These are phyloP conservation scores for Iris macrosiphon DNA, from an alignment of 106 monocot species.

Conservation along the genomic window DNA sequence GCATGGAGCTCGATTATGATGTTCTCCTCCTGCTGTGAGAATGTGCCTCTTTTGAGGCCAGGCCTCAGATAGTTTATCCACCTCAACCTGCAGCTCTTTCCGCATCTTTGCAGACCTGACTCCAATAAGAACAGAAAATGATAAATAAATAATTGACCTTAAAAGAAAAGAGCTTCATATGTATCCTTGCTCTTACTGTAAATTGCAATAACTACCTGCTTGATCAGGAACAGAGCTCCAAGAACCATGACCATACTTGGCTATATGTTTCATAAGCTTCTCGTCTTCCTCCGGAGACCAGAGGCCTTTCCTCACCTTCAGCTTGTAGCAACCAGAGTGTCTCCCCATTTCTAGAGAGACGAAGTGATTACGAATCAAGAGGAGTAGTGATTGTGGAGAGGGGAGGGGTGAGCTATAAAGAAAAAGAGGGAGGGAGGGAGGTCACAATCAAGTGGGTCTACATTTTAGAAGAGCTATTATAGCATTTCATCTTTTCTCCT, in stretches of 20 bases:
- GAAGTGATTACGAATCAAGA: neutral
- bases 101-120: conserved; percentile 76
- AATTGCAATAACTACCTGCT: conserved; percentile 27
- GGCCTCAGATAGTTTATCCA: conserved; percentile 90
- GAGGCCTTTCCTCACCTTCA: conserved; percentile 35
- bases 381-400: neutral
- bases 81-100: conserved; percentile 89
- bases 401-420: neutral
- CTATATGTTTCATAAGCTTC: conserved; percentile 29
- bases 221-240: conserved; percentile 47
- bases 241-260: conserved; percentile 27
- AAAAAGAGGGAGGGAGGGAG: neutral
- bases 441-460: conserved; percentile 34
- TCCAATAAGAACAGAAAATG: neutral
- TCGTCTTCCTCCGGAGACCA: conserved; percentile 47
- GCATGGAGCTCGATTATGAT: conserved; percentile 48
- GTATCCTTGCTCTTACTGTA: too few relatives aligned
- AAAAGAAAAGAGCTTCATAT: too few relatives aligned
- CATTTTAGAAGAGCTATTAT: conserved; percentile 31
- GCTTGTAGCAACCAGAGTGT: conserved; percentile 38
- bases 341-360: conserved; percentile 23
- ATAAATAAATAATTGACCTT: too few relatives aligned
- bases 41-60: conserved; percentile 78
- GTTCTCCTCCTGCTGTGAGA: conserved; percentile 50
- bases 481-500: conserved; percentile 6